phyloP scores from a whole-genome alignment of 495 filamentous ascomycete species.

The Aspergillus olivimuriae region DNA sequence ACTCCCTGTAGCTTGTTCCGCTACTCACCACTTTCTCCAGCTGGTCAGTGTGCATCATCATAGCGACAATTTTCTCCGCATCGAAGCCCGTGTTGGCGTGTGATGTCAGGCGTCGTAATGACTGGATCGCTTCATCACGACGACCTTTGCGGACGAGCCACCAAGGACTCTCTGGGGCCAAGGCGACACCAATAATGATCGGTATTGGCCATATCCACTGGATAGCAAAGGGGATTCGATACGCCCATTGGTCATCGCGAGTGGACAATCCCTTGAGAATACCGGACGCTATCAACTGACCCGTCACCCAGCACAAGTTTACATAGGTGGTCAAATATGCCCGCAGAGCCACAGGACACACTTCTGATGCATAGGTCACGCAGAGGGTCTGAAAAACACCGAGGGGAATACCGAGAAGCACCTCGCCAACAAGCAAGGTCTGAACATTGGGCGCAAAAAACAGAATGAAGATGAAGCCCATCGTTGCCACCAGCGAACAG shows the following conservation, averaged over 20 bases:
- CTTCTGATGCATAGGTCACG: conserved; percentile 72
- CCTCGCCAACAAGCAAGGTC: conserved; percentile 60
- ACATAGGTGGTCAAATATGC: conserved; percentile 70
- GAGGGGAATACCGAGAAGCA: conserved; percentile 70
- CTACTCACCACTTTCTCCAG: conserved; percentile 59
- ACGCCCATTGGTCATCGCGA: conserved; percentile 53
- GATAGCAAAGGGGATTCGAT: conserved; percentile 59
- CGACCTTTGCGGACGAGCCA: conserved; percentile 68
- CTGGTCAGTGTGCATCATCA: conserved; percentile 77
- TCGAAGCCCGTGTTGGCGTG: conserved; percentile 45
- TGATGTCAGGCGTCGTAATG: conserved; percentile 55
- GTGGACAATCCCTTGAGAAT: conserved; percentile 57
- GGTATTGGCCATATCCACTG: conserved; percentile 83
- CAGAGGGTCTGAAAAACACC: conserved; percentile 72
- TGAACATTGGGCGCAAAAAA: conserved; percentile 64
- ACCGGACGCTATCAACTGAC: conserved; percentile 64
- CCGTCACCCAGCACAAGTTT: conserved; percentile 73
- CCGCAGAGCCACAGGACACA: conserved; percentile 64
- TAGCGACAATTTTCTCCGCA: conserved; percentile 64
- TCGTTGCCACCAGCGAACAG: conserved; percentile 50
- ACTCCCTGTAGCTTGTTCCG: conserved; percentile 59
- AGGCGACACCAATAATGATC: conserved; percentile 56
- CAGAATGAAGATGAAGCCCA: conserved; percentile 61
- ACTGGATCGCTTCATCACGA: conserved; percentile 55
- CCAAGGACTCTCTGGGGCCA: conserved; percentile 72